Evolutionary conservation across 352 stramenopile genomes (phyloP), one percentile per base, ranked within the genome.

Genomic region (Thalassiosira oceanica): DNA sequence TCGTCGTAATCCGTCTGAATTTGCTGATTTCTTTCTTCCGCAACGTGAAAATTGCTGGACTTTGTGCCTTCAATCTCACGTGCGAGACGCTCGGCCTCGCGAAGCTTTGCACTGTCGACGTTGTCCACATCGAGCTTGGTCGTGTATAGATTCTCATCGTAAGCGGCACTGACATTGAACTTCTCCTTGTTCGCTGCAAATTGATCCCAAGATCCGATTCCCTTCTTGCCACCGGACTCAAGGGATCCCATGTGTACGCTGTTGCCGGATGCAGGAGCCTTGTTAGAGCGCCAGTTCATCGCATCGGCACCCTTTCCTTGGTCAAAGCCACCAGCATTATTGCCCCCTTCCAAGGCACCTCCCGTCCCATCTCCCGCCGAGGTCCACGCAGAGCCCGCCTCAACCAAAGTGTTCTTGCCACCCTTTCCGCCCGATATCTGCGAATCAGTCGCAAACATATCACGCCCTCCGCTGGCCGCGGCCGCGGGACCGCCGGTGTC

Each of bases 71-170:
- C 94, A 75, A 99, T 99, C 74, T 98, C 93, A 28, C 86, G 83
- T 15, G 96, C 96, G 33, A 98, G 87, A 23, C 92, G 87, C 72
- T 98, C 95, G 1, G 96, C 96, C 18, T 93, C 83, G 0, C 79
- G 80, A 27, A 90, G 86, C 72, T 98, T 93, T 46, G 88, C 81
- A 13, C 64, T 83, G 26, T 95, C 96, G 41, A 99, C 89, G 55
- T 93, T 93, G 42, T 74, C 76, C 72, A 95, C 96, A 78, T 99
- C 94, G 18, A 99, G 84, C 74, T 93, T 91, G 13, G 96, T 99
- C 1, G 96, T 99, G 88, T 99, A 99, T 29, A 98, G 75, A 85
- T 96, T 98, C 76, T 99, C 96, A 74, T 99, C 95, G 66, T 94
- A 99, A 5, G 86, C 92, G 29, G 93, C 94, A 43, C 93, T 93